Base-by-base conservation (phyloP, 2,329 filamentous ascomycete genomes). In the Cytospora paraplurivora region DNA sequence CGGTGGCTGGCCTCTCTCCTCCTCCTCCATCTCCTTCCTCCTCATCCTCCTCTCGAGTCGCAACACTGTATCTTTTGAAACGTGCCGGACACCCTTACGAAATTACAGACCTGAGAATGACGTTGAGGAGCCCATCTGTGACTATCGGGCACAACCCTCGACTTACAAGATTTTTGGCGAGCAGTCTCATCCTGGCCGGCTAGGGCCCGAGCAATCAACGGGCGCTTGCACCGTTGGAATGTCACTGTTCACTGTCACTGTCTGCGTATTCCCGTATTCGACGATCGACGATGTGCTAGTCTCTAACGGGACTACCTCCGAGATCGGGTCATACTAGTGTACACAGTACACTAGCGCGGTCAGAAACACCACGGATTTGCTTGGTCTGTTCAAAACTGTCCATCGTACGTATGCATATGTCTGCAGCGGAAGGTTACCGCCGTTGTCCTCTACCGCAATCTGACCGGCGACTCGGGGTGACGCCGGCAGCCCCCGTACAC, bases 1-100 rank as follows among this genome's bases (percentile, higher is more conserved):
- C 52, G 56, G 56, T 49, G 50, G 56, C 47, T 41, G 56, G 19
- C 47, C 56, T 21, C 32, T 32, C 56, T 59, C 27, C 44, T 49
- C 56, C 38, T 27, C 27, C 27, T 27, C 27, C 27, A 3, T 4
- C 27, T 27, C 27, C 27, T 27, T 27, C 27, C 27, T 27, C 27
- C 4, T 27, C 27, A 27, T 27, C 2, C 27, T 27, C 27, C 27
- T 27, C 27, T 27, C 27, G 27, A 27, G 27, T 27, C 27, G 27
- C 27, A 27, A 27, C 27, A 27, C 27, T 27, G 27, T 27, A 27
- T 27, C 2, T 3, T 27, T 27, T 27, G 56, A 59, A 59, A 59
- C 56, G 41, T 59, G 56, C 56, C 27, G 27, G 27, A 27, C 27
- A 27, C 27, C 27, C 27, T 27, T 27, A 27, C 27, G 27, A 27